phyloP scores from a whole-genome alignment of 2,329 filamentous ascomycete species.

The Zymoseptoria ardabiliae region DNA sequence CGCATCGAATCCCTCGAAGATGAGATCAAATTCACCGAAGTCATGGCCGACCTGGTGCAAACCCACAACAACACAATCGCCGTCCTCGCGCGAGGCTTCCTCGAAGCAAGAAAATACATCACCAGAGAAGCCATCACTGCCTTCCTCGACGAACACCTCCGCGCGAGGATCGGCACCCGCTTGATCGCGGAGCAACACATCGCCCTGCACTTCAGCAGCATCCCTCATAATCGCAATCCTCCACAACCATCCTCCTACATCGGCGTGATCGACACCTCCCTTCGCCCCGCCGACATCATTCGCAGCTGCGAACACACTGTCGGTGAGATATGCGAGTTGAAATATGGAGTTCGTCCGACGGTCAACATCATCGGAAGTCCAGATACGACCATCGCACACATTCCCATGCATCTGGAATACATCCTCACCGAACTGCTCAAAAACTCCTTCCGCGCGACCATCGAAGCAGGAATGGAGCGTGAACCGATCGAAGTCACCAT shows the following conservation, averaged over 20 bases:
- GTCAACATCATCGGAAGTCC: constrained; percentile 78
- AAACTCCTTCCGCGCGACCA: constrained; percentile 88
- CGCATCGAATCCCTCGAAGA: constrained; percentile 72
- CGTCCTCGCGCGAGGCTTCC: constrained; percentile 80
- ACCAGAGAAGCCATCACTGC: constrained; percentile 71
- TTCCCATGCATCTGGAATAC: constrained; percentile 95
- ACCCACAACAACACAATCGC: constrained; percentile 94
- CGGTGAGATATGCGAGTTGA: constrained; percentile 91
- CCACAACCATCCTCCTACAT: constrained; percentile 61
- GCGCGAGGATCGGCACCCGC: constrained; percentile 86
- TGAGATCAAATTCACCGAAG: constrained; percentile 84
- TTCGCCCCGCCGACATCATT: constrained; percentile 74
- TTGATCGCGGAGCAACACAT: constrained; percentile 96
- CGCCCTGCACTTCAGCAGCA: constrained; percentile 69
- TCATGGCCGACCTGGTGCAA: constrained; percentile 88
- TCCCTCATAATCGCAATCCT: constrained; percentile 58
- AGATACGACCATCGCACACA: constrained; percentile 82
- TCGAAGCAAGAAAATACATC: constrained; percentile 90
- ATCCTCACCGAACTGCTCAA: constrained; percentile 95
- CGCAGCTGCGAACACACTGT: constrained; percentile 84
- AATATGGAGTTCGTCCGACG: constrained; percentile 80
- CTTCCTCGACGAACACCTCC: constrained; percentile 89
- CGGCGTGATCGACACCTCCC: constrained; percentile 86
- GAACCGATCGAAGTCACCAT: constrained; percentile 90
- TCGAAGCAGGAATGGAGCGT: constrained; percentile 71